A percentile compares a stretch with the other conserved stretches of the same genome.
phyloP scores from a whole-genome alignment of 805 yeast genomes.

The Sugiyamaella smithiae region DNA sequence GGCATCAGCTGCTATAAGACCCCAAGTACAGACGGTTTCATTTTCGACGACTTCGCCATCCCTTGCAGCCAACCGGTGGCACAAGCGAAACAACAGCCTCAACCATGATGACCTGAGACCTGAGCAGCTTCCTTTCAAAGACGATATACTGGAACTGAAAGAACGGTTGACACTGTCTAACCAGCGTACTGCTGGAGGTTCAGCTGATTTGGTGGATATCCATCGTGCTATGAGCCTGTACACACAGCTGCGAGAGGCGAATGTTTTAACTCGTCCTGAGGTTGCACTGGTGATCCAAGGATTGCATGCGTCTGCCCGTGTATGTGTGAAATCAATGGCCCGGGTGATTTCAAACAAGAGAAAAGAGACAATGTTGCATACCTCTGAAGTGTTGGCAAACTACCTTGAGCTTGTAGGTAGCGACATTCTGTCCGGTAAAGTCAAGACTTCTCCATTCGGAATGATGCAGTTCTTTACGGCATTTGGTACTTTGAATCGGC shows the following conservation, averaged over 20 bases:
- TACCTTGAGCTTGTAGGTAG: slow-evolving; percentile 20
- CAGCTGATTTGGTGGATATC: slow-evolving; percentile 20
- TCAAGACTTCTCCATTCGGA: slow-evolving; percentile 18
- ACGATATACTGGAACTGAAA: slow-evolving; percentile 16
- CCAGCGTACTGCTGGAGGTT: slow-evolving; percentile 16
- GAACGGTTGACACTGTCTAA: slow-evolving; percentile 22
- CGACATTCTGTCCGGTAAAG: slow-evolving; percentile 20
- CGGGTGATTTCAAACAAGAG: slow-evolving; percentile 18
- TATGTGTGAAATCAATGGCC: slow-evolving; percentile 13
- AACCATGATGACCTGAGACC: neutral
- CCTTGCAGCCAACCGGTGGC: neutral
- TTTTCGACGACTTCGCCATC: neutral
- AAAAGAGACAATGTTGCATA: slow-evolving; percentile 4
- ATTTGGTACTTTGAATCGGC: slow-evolving; percentile 19
- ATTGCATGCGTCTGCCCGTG: slow-evolving; percentile 23
- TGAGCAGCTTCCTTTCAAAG: slow-evolving; percentile 6
- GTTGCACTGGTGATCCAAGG: slow-evolving; percentile 22
- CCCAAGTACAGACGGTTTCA: neutral
- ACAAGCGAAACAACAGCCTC: neutral
- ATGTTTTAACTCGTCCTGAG: slow-evolving; percentile 17
- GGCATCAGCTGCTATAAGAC: neutral
- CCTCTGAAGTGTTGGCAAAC: slow-evolving; percentile 10
- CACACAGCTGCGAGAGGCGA: slow-evolving; percentile 16
- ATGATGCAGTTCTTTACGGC: slow-evolving; percentile 24
- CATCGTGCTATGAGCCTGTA: slow-evolving; percentile 22